Percentiles rank a stretch among this genome's conserved stretches.
These are phyloP conservation scores for Phytophthora tentaculata DNA, from an alignment of 352 stramenopile genomes.

Conservation along the genomic window DNA sequence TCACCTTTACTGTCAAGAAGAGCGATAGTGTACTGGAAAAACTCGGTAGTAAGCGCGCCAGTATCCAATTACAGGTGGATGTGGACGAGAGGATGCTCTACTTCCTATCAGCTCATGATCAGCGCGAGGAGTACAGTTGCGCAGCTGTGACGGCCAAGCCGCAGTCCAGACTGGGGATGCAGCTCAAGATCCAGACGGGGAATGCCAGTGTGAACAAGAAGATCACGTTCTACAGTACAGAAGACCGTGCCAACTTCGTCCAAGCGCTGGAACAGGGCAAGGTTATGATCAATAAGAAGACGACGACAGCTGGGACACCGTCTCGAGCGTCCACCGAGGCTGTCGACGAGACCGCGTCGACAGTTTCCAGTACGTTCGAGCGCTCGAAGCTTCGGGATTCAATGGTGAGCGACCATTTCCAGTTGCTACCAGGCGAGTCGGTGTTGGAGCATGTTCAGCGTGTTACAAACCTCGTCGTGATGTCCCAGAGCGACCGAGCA, in stretches of 20 bases:
- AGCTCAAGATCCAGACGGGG: conserved; percentile 86
- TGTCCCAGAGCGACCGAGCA: conserved; percentile 81
- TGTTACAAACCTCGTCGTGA: conserved; percentile 86
- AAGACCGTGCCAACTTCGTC: conserved; percentile 85
- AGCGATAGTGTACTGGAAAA: conserved; percentile 86
- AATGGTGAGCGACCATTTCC: conserved; percentile 69
- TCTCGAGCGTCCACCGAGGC: conserved; percentile 32
- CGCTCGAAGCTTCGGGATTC: conserved; percentile 62
- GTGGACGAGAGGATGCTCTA: conserved; percentile 86
- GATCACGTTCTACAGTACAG: conserved; percentile 84
- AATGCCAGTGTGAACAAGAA: conserved; percentile 83
- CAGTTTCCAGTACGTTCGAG: conserved; percentile 40
- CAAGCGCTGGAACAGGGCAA: conserved; percentile 84
- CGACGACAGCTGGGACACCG: conserved; percentile 17
- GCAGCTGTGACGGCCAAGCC: conserved; percentile 78
- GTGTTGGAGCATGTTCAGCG: conserved; percentile 85
- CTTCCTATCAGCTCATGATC: conserved; percentile 80
- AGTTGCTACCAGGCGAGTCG: conserved; percentile 63
- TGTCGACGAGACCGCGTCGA: conserved; percentile 41
- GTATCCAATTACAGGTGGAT: conserved; percentile 85
- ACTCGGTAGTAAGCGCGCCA: conserved; percentile 80
- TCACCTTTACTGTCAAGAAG: conserved; percentile 89
- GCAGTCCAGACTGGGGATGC: conserved; percentile 79
- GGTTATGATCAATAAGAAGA: conserved; percentile 79
- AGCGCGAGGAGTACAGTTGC: conserved; percentile 82